Conservation (phyloP, 2,329 filamentous ascomycete species). For the Pseudogymnoascus sp. region DNA sequence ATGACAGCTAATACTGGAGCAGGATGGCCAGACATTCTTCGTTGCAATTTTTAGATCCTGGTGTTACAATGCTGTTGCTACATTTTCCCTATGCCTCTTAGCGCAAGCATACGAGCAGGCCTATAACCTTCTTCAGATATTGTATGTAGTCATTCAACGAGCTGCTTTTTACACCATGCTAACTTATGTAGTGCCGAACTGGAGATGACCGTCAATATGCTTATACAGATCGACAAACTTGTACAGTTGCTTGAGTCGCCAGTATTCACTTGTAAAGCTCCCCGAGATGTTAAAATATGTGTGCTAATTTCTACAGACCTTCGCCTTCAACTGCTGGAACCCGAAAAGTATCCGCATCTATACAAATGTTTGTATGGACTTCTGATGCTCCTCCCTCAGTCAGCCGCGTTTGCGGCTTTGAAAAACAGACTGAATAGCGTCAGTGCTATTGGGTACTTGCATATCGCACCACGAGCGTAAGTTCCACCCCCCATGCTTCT, state of each 20-base stretch:
- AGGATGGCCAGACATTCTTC: constrained; percentile 94
- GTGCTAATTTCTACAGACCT: constrained; percentile 54
- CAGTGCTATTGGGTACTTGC: constrained; percentile 90
- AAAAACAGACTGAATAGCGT: constrained; percentile 97
- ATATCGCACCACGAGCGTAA: constrained; percentile 72
- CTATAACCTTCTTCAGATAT: constrained; percentile 90
- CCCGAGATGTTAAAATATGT: neutral
- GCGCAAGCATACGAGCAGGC: constrained; percentile 98
- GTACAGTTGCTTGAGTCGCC: constrained; percentile 95
- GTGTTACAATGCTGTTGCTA: constrained; percentile 98
- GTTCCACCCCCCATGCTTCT: constrained; percentile 30
- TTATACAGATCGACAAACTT: constrained; percentile 97
- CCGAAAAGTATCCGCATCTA: constrained; percentile 86
- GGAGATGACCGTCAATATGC: constrained; percentile 97
- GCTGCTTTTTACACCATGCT: constrained; percentile 13
- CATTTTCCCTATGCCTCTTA: constrained; percentile 89
- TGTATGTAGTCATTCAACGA: constrained; percentile 46
- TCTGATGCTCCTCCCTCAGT: constrained; percentile 96
- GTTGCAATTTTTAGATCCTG: constrained; percentile 90
- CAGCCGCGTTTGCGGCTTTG: constrained; percentile 88
- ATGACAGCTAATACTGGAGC: constrained; percentile 14
- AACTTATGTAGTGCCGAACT: constrained; percentile 65
- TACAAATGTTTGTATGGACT: constrained; percentile 98
- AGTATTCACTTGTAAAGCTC: constrained; percentile 83
- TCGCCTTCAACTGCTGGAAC: constrained; percentile 87